Evolutionary conservation across 495 filamentous ascomycete species (phyloP).

Genomic region (Podospora didyma): DNA sequence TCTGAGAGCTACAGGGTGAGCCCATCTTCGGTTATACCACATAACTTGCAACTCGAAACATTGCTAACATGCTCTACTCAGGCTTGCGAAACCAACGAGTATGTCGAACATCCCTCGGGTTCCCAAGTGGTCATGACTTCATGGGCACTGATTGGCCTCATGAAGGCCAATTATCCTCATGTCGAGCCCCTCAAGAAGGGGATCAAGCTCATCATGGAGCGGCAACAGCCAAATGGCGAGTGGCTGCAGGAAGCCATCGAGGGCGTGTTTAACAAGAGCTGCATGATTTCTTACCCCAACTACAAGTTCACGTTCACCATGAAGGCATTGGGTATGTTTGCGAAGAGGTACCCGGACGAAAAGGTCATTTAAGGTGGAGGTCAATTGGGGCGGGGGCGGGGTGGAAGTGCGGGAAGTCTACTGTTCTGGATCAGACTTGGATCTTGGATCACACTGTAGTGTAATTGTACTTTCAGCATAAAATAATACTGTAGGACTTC

Average conservation of each 20-base stretch:
- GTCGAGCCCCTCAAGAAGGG: conserved; percentile 66
- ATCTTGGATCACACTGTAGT: too few relatives aligned
- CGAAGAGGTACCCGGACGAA: conserved; percentile 66
- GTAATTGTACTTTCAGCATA: not conserved
- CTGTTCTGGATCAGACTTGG: conserved; percentile 1
- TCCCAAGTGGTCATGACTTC: conserved; percentile 90
- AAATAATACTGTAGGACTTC: too few relatives aligned
- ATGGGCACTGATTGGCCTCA: conserved; percentile 80
- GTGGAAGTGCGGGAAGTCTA: too few relatives aligned
- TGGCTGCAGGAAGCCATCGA: conserved; percentile 96
- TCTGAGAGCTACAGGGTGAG: conserved; percentile 88
- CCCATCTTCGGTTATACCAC: too few relatives aligned
- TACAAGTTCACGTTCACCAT: conserved; percentile 98
- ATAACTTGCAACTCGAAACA: not conserved
- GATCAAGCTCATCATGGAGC: conserved; percentile 75
- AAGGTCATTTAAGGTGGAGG: conserved; percentile 31
- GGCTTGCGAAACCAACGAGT: conserved; percentile 52
- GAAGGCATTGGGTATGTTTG: conserved; percentile 87
- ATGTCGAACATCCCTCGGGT: conserved; percentile 48
- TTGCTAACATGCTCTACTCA: conserved; percentile 26
- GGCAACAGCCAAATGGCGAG: conserved; percentile 84
- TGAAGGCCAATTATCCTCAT: conserved; percentile 82
- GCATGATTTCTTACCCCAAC: conserved; percentile 99
- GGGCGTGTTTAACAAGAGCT: conserved; percentile 97
- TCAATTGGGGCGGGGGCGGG: not conserved